Conservation (phyloP, 2,329 filamentous ascomycete genomes). For the Talaromyces sp. region DNA sequence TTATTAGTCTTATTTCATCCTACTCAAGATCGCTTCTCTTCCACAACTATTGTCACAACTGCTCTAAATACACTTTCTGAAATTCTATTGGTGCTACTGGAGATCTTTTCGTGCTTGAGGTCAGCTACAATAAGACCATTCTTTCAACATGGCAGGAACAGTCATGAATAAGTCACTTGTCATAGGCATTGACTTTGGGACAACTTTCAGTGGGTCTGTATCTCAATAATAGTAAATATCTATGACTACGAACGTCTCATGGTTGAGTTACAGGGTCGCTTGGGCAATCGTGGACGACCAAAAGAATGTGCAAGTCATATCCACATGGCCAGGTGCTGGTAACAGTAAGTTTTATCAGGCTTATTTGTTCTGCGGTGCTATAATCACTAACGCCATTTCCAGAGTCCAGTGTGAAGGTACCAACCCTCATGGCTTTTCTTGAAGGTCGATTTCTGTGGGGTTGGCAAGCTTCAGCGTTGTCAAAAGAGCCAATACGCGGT, state of each 20-base stretch:
- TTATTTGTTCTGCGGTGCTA: background rate
- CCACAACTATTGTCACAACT: too few relatives aligned
- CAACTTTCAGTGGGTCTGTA: conserved; percentile 30
- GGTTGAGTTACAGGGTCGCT: conserved; percentile 19
- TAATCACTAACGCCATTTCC: background rate
- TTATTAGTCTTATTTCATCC: too few relatives aligned
- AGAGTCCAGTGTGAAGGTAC: conserved; percentile 24
- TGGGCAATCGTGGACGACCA: conserved; percentile 21
- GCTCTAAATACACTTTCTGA: too few relatives aligned
- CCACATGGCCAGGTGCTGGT: conserved; percentile 26
- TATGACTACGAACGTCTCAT: background rate
- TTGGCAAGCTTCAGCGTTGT: conserved; percentile 20
- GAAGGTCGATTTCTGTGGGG: conserved; percentile 24
- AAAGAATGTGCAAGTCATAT: conserved; percentile 23
- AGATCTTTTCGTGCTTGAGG: too few relatives aligned
- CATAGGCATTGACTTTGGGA: conserved; percentile 31
- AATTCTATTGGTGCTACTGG: too few relatives aligned
- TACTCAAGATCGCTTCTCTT: too few relatives aligned
- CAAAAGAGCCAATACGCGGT: conserved; percentile 26
- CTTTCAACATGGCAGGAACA: background rate
- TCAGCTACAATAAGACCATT: too few relatives aligned
- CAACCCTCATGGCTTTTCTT: conserved; percentile 20
- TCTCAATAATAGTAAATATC: background rate
- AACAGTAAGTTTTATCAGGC: conserved; percentile 20
- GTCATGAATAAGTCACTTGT: conserved; percentile 19